Percentiles rank a stretch among this genome's conserved stretches.
phyloP scores from a whole-genome alignment of 129 eudicot species.

The Helianthus annuus region HanXRQr2.0-SUNRISE NC_035438.2:15897501-15898000 shows the following conservation, averaged over 20 bases:
- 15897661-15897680: constrained; percentile 53
- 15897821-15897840: constrained; percentile 63
- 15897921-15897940: constrained; percentile 54
- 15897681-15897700: constrained; percentile 62
- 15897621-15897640: constrained; percentile 76
- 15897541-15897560: constrained; percentile 25
- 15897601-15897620: constrained; percentile 59
- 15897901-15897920: constrained; percentile 35
- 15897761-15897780: constrained; percentile 59
- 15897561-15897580: constrained; percentile 57
- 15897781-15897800: constrained; percentile 59
- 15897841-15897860: constrained; percentile 55
- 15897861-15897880: constrained; percentile 66
- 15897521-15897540: constrained; percentile 28
- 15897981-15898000: constrained; percentile 43
- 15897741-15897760: constrained; percentile 73
- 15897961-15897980: constrained; percentile 50
- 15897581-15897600: constrained; percentile 55
- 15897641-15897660: constrained; percentile 54
- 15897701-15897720: constrained; percentile 63
- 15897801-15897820: constrained; percentile 56
- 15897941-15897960: constrained; percentile 65
- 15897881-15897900: constrained; percentile 50
- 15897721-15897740: constrained; percentile 50
- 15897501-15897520: constrained; percentile 51